Evolutionary conservation across 2,329 filamentous ascomycete species (phyloP).

Genomic region (Monilinia vaccinii-corymbosi): DNA sequence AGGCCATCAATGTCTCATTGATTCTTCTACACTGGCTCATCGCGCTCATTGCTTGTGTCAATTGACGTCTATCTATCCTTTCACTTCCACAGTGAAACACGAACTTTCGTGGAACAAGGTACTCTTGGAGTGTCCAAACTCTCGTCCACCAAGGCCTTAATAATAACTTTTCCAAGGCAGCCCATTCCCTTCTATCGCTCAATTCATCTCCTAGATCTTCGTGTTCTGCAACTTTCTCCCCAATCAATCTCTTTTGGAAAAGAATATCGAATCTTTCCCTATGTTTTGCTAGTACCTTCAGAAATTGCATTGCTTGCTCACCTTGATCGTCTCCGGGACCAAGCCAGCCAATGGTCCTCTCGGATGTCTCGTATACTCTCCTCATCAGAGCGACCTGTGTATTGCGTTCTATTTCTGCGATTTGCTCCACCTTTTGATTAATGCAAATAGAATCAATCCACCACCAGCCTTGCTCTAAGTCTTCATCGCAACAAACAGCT

Average conservation of each 20-base stretch:
- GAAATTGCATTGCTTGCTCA: background rate
- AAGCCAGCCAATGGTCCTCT: background rate
- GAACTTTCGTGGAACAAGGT: constrained; percentile 9
- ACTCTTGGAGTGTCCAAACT: constrained; percentile 14
- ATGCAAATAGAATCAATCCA: constrained; percentile 3
- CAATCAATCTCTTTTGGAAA: background rate
- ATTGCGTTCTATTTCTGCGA: background rate
- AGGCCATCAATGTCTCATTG: constrained; percentile 6
- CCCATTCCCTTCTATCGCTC: background rate
- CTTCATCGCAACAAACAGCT: background rate
- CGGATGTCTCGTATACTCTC: background rate
- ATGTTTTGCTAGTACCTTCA: background rate
- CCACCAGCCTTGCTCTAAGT: background rate
- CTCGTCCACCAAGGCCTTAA: constrained; percentile 10
- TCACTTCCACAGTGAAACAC: constrained; percentile 7
- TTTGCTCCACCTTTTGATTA: background rate
- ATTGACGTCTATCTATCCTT: background rate
- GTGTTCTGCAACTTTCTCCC: background rate
- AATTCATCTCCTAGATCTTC: background rate
- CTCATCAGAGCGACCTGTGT: background rate
- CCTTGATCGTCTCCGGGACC: background rate
- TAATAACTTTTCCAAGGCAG: constrained; percentile 4
- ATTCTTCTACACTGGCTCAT: constrained; percentile 6
- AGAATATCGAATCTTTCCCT: background rate
- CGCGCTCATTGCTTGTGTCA: background rate